Evolutionary conservation across 805 yeast species (phyloP).

Genomic region (Barnettozyma californica): DNA sequence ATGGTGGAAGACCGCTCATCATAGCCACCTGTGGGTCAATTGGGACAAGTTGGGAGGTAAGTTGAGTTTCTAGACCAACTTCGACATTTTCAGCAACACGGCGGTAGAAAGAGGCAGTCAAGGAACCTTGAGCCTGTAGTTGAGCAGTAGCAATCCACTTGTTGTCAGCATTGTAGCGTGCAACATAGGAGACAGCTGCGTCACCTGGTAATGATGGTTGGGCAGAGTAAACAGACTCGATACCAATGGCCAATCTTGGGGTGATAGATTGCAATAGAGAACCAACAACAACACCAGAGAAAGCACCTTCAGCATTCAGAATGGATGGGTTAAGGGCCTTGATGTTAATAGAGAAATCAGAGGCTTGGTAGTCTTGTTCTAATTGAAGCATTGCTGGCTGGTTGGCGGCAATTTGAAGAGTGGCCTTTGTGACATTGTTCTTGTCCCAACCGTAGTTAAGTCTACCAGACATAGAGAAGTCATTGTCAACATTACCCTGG

Average conservation of each 20-base stretch:
- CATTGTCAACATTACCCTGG: conserved; percentile 91
- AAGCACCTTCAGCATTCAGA: conserved; percentile 52
- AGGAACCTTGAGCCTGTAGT: conserved; percentile 86
- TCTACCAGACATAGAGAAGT: conserved; percentile 80
- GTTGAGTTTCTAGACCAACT: conserved; percentile 86
- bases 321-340: conserved; percentile 88
- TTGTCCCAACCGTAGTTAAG: conserved; percentile 87
- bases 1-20: conserved; percentile 74
- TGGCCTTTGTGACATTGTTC: conserved; percentile 71
- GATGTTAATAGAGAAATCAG: conserved; percentile 82
- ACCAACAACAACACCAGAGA: conserved; percentile 90
- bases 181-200: conserved; percentile 83
- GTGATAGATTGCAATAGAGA: conserved; percentile 87
- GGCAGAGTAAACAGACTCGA: conserved; percentile 85
- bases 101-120: conserved; percentile 90
- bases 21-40: conserved; percentile 55
- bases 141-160: conserved; percentile 90
- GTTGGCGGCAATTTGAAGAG: conserved; percentile 80
- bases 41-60: conserved; percentile 72
- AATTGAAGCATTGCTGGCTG: conserved; percentile 93
- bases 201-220: conserved; percentile 80
- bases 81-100: conserved; percentile 89
- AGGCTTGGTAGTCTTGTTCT: conserved; percentile 92
- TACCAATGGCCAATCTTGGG: conserved; percentile 77
- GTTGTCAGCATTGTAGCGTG: conserved; percentile 80